Evolutionary conservation across 805 yeast species (phyloP), one percentile per base, ranked within the genome.

Genomic region (Candida nanaspora): DNA sequence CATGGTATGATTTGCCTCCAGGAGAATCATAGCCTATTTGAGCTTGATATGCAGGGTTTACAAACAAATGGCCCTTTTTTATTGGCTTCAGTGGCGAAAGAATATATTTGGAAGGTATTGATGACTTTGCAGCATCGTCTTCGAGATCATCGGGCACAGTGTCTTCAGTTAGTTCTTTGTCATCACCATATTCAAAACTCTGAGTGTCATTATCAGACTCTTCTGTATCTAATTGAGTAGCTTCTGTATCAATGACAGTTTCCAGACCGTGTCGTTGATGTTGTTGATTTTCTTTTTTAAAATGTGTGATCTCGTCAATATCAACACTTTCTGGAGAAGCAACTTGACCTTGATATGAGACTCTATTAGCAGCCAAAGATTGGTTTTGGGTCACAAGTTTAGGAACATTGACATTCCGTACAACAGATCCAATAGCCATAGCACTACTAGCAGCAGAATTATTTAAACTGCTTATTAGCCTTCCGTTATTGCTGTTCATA

Each of bases 341-440:
- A 9, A 28, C n/a, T 14, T 28, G 15, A 11, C 15, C 31, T 28
- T 11, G 31, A 7, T 9, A 10, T 28, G 31, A 23, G 27, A 8
- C 11, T 23, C 27, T 23, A 11, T 23, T 23, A 23, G 27, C 10
- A 11, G 27, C 7, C 10, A 11, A 23, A 23, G 11, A 7, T 23
- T 7, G 11, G 15, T n/a, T 20, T 15, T n/a, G 6, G 6, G 7
- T 69, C 77, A 35, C 25, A 3, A 20, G 27, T 20, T 28, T 36
- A 13, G 38, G 5, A 83, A 74, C 15, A 91, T 44, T 44, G 13
- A 55, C 60, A 1, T 44, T 38, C 20, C 42, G 45, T 9, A 57
- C 46, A 2, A 38, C 47, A 10, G 56, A 50, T 1, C 56, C 62
- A 36, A 51, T 36, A 20, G 56, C 56, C 11, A 46, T 42, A 0